Evolutionary conservation across 306 rosid species (phyloP), one percentile per base, ranked within the genome.

Genomic region (Lathyrus sativus): DNA sequence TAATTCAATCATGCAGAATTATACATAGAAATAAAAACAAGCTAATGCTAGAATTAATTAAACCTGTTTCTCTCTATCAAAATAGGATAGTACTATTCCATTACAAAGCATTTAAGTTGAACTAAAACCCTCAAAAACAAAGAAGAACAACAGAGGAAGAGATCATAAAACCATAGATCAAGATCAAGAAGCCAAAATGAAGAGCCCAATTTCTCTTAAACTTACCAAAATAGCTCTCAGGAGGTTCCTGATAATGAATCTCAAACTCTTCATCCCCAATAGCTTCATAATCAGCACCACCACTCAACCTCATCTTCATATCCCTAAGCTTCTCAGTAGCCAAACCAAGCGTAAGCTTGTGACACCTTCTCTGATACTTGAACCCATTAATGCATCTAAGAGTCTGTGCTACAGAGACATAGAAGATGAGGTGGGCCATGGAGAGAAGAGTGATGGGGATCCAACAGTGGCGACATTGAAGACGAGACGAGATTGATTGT

Each of bases 181-280:
- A 59, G 65, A 90, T 83, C 88, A 92, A 86, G 71, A 92, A 92
- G 0, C 82, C 93, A 73, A 92, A 92, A 79, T 92, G 90, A 41
- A 90, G 74, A n/a, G 96, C 98, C 98, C 98, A 92, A 45, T 86
- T 92, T 72, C 96, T 85, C 90, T 88, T 92, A 15, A 92, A 92
- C 91, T 92, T 92, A 9, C 83, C 96, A 37, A 92, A 88, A 57
- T 92, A 92, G 50, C 79, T 77, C 72, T 92, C 96, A 0, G 96
- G 96, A 1, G 96, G 98, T 59, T 92, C 96, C 76, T 92, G 98
- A 62, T 90, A 90, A 26, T 84, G 91, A 78, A 92, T 92, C 88
- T 90, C 96, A 18, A 92, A 79, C 14, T 88, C 97, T 5, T 79
- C 87, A 10, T 82, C 90, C 0, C 67, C 85, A 43, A 76, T 76